phyloP scores from a whole-genome alignment of 2,329 filamentous ascomycete genomes.

The Dactylellina parvicollis region DNA sequence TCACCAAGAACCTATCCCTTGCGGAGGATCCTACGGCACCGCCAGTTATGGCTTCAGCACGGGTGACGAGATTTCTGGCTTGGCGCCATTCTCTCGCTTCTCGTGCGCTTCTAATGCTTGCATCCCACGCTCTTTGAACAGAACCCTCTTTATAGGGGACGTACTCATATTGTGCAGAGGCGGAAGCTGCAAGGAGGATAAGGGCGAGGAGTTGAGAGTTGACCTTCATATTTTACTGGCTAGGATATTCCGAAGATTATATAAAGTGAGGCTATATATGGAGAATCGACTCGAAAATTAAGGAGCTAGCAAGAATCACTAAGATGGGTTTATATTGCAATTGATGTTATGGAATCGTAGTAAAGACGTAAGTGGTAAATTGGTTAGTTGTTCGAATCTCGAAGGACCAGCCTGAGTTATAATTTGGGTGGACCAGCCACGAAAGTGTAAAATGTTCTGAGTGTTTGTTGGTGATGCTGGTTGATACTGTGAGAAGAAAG shows the following conservation, averaged over 20 bases:
- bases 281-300: no score
- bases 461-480: constrained; percentile 18
- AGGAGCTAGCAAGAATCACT: not conserved
- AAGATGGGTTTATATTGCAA: not conserved
- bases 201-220: constrained; percentile 15
- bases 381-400: constrained; percentile 4
- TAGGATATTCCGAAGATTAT: constrained; percentile 11
- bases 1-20: constrained; percentile 14
- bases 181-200: constrained; percentile 13
- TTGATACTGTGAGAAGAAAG: constrained; percentile 29
- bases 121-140: not conserved
- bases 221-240: constrained; percentile 40
- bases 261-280: no score
- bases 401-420: constrained; percentile 26
- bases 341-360: constrained; percentile 11
- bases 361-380: constrained; percentile 11
- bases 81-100: not conserved
- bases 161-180: not conserved
- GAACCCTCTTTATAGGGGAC: not conserved
- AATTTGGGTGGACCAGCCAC: constrained; percentile 40
- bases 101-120: not conserved
- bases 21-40: not conserved
- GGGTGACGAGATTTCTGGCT: not conserved
- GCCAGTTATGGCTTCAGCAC: constrained; percentile 8
- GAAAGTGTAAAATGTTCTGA: constrained; percentile 12